Base-by-base conservation (phyloP, 495 filamentous ascomycete genomes). In the Xylaria curta region DNA sequence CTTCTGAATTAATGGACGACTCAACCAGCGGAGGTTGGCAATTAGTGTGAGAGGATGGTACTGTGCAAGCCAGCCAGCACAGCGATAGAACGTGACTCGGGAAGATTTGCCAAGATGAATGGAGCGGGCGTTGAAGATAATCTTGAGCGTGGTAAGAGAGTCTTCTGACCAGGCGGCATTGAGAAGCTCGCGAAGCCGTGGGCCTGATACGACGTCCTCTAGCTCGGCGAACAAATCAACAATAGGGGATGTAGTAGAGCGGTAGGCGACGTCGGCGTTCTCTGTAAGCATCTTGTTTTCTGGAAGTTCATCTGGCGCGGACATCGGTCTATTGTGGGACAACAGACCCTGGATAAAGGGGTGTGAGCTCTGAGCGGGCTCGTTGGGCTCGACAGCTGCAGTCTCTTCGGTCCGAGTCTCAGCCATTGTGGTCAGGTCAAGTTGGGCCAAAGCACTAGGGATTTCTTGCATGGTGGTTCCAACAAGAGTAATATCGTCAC, bases 111-210 rank as follows among this genome's bases (percentile, higher is more conserved):
- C 85, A 0, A 85, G 77, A 72, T 86, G 83, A 46, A 87, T 87
- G 60, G 81, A 84, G 26, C 85, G 82, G n/a, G 81, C 77, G 69
- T 86, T 84, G 78, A 84, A 87, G 73, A 87, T 82, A 72, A 86
- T 80, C 76, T 84, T 86, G 46, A 87, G 78, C 3, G 84, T 85
- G n/a, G 76, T 72, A 10, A 79, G 72, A 9, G 79, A 56, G 53
- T 85, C 83, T 15, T 78, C 71, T 0, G 69, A 64, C 85, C 85
- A 86, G 3, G 84, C 81, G 10, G 74, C 72, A 6, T 81, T 73
- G 47, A 86, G 79, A 6, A 84, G 71, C 44, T 77, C 47, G n/a
- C 64, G 69, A 21, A 85, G 72, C 9, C 77, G 76, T 5, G 74
- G 54, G 17, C 70, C 73, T 0, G 76, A 76, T 5, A 79, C 69